Base-by-base conservation (phyloP, 805 yeast genomes). In the Geotrichum ghanense region DNA sequence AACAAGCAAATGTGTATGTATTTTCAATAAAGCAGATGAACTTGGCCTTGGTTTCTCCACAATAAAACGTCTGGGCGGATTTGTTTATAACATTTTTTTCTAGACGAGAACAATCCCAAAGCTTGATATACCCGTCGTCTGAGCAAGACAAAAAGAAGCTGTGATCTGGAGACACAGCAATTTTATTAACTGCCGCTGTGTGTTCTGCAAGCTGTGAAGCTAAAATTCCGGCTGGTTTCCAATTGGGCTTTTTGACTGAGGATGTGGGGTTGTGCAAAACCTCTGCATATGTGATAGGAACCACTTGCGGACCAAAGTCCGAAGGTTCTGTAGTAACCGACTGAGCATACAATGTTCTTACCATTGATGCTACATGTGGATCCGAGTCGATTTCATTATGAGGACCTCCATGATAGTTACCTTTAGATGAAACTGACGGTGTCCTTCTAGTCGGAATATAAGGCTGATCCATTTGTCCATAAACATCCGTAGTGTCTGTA, bases 101-200 rank as follows among this genome's bases (percentile, higher is more conserved):
- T 31, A 89, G 64, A 48, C 78, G 75, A 7, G 66, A 56, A 0
- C 80, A 63, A 57, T 86, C 94, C 97, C 97, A 92, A 0, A 90
- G 62, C 52, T 78, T 81, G 35, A 92, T 56, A 1, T 66, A 58
- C 0, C 97, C 95, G 23, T 74, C 73, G 43, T 79, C 83, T 5
- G 92, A 85, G 1, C 88, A 95, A 1, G 92, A 79, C 2, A 87
- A 66, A 51, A 90, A 79, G 52, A 76, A 81, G 21, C 74, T 74
- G 14, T 77, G 72, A 23, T 81, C 79, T 0, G 82, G 79, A 3
- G 84, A 72, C 0, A 76, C 73, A 1, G 71, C 75, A 6, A 87
- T 58, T 22, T 79, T 65, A 20, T 71, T 77, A n/a, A 88, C 67
- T 2, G 77, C 56, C 44, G 76, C 69, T n/a, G 66, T 66, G 55